Conservation (phyloP, 2,329 filamentous ascomycete genomes). For the Penicillium sp. region DNA sequence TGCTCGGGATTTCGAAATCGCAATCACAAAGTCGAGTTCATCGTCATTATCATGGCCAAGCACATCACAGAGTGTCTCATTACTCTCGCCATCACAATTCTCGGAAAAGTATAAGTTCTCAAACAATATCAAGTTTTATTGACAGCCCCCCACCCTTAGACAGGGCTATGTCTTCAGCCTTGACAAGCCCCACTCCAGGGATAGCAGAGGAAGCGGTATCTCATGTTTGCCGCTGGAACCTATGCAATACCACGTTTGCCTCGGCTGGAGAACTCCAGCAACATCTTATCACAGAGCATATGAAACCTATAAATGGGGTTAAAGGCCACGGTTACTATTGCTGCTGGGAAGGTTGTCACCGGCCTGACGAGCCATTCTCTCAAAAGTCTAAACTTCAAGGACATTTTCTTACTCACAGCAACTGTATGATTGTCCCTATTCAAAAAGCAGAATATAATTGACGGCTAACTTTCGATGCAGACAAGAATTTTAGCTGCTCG, state of each 20-base stretch:
- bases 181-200: constrained; percentile 34
- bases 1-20: constrained; percentile 22
- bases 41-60: constrained; percentile 30
- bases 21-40: constrained; percentile 19
- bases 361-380: constrained; percentile 41
- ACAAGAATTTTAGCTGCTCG: constrained; percentile 40
- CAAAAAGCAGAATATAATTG: background rate
- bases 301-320: constrained; percentile 33
- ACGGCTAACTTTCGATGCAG: constrained; percentile 20
- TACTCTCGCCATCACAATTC: constrained; percentile 35
- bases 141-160: constrained; percentile 36
- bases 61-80: constrained; percentile 32
- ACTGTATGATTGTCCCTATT: constrained; percentile 28
- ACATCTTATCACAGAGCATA: constrained; percentile 35
- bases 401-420: constrained; percentile 43
- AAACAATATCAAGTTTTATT: constrained; percentile 32
- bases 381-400: constrained; percentile 45
- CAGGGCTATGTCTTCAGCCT: constrained; percentile 28
- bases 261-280: constrained; percentile 37
- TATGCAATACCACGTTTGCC: constrained; percentile 34
- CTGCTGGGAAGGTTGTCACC: constrained; percentile 41
- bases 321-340: constrained; percentile 43
- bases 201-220: constrained; percentile 26
- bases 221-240: constrained; percentile 38
- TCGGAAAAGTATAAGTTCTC: constrained; percentile 35